These are phyloP conservation scores for Paecilomyces niveus DNA, from an alignment of 2,329 filamentous ascomycete genomes.

Conservation along the genomic window DNA sequence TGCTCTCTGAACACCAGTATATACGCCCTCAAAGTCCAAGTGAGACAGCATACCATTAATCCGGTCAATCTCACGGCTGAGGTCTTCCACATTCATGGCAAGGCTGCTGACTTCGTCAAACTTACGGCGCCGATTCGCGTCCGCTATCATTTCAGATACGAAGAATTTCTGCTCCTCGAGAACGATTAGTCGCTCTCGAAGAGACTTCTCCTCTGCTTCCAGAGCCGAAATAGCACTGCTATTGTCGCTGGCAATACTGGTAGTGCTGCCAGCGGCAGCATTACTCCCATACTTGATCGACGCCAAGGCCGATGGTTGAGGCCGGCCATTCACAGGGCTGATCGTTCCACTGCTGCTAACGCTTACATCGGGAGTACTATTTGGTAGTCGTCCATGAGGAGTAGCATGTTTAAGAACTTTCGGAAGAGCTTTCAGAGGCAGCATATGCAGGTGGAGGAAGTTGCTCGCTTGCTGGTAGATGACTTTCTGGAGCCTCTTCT, in stretches of 20 bases:
- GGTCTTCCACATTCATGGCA: conserved; percentile 71
- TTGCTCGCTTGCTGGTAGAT: conserved; percentile 75
- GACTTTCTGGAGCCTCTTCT: conserved; percentile 68
- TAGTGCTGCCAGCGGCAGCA: conserved; percentile 40
- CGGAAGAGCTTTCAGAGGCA: conserved; percentile 71
- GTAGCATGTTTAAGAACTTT: conserved; percentile 58
- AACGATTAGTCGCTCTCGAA: conserved; percentile 72
- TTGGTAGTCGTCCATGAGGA: conserved; percentile 37
- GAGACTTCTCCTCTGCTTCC: conserved; percentile 75
- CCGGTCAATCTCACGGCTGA: conserved; percentile 68
- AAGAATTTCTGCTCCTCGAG: conserved; percentile 89
- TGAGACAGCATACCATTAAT: conserved; percentile 58
- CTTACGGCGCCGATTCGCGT: conserved; percentile 65
- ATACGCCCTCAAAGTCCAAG: conserved; percentile 56
- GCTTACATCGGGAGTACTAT: conserved; percentile 14
- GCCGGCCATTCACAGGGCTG: conserved; percentile 10
- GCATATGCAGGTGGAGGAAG: conserved; percentile 85
- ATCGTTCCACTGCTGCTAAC: conserved; percentile 15
- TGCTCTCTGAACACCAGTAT: conserved; percentile 20
- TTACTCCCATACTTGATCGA: conserved; percentile 53
- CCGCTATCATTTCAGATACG: conserved; percentile 75
- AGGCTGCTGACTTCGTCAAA: conserved; percentile 83
- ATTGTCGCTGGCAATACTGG: conserved; percentile 48
- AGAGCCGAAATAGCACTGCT: conserved; percentile 57
- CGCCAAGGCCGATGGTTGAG: conserved; percentile 44